A percentile compares a stretch with the other conserved stretches of the same genome.
These are phyloP conservation scores for Pseudocercospora fuligena DNA, from an alignment of 2,329 filamentous ascomycete genomes.

Conservation along the genomic window DNA sequence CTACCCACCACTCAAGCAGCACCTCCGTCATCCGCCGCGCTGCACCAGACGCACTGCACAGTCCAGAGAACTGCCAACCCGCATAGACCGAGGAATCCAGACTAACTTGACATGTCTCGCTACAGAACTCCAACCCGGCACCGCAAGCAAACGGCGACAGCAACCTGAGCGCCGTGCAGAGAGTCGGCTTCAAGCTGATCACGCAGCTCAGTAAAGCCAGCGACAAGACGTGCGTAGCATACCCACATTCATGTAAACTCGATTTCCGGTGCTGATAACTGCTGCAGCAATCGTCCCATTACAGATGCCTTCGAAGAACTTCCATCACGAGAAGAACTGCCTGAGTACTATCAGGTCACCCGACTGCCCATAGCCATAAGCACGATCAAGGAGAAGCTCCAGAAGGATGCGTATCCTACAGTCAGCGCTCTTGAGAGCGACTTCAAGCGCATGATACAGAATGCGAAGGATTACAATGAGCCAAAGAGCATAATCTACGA, in stretches of 20 bases:
- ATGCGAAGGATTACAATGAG: conserved; percentile 83
- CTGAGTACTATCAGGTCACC: conserved; percentile 78
- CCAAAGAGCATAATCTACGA: conserved; percentile 74
- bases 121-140: conserved; percentile 38
- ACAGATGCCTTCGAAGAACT: conserved; percentile 76
- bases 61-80: conserved; percentile 5
- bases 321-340: conserved; percentile 56
- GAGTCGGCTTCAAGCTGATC: conserved; percentile 73
- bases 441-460: conserved; percentile 84
- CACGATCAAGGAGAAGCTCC: conserved; percentile 75
- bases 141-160: conserved; percentile 24
- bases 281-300: conserved; percentile 69
- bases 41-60: conserved; percentile 25
- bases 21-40: conserved; percentile 37
- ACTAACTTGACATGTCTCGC: conserved; percentile 27
- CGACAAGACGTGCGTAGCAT: conserved; percentile 74
- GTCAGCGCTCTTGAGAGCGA: conserved; percentile 80
- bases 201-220: conserved; percentile 75
- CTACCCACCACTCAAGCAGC: conserved; percentile 29
- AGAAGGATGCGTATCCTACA: conserved; percentile 68
- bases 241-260: neutral
- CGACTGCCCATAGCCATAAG: conserved; percentile 79
- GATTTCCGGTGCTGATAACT: conserved; percentile 16
- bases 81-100: conserved; percentile 7
- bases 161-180: conserved; percentile 43